Evolutionary conservation across 2,329 filamentous ascomycete species (phyloP), one percentile per base, ranked within the genome.

Genomic region (Samsoniella hepiali): DNA sequence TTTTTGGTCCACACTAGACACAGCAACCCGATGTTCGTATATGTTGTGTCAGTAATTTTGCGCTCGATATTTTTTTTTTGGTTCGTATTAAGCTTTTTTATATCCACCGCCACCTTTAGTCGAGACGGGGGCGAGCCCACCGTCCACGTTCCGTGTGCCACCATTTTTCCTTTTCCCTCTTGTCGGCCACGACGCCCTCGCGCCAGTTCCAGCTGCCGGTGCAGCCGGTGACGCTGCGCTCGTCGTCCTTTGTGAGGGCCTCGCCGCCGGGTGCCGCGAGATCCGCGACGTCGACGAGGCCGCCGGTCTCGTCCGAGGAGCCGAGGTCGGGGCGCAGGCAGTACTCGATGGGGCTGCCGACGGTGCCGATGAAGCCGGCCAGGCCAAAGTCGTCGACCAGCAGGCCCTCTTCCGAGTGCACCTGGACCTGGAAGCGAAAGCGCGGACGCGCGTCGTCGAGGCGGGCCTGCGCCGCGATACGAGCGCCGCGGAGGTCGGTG

Each of bases 401-500:
- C 1, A 74, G 72, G 1, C 84, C 84, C 15, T 81, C 73, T 65
- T 85, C 82, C 64, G 82, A 79, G 2, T 78, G 72, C 1, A 92
- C 81, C 11, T 85, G 82, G 42, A 91, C 79, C 8, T 79, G 79
- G 70, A 88, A 88, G 17, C 81, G 78, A 1, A 86, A 85, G 1
- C 75, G 69, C 31, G 76, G 75, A 29, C 81, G 78, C 0, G 87
- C 86, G 27, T 81, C 79, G 44, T 90, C 84, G 29, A 91, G 81
- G 1, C 89, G 82, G 0, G 81, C 75, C 71, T 93, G 89, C 0
- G 90, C 90, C 17, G 85, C 83, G 7, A 87, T 77, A 0, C 89
- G 84, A 1, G 88, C 80, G 27, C 76, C 69, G 61, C 77, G 73
- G 17, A 85, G 79, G 67, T 83, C 78, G 64, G 77, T 82, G 61